A percentile compares a stretch with the other conserved stretches of the same genome.
Evolutionary conservation across 345 rosid species (phyloP).

Genomic region (Erucastrum elatum): DNA sequence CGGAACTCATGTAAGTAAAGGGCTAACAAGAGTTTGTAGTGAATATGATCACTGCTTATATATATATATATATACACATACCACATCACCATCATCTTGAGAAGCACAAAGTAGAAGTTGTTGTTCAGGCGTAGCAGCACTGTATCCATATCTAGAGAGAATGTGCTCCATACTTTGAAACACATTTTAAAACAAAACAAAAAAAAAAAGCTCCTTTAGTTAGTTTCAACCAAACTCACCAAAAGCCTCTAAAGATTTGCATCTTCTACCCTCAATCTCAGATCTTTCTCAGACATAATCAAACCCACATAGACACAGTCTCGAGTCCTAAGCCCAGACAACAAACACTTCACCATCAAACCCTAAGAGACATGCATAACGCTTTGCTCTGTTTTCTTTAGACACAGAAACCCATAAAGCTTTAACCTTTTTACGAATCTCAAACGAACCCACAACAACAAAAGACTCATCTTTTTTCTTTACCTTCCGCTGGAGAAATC

Average conservation of each 20-base stretch:
- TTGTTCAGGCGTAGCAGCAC: background rate
- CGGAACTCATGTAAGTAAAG: background rate
- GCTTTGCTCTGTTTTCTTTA: slow-evolving; percentile 26
- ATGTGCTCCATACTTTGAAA: slow-evolving; percentile 36
- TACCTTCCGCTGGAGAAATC: slow-evolving; percentile 83
- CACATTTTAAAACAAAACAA: background rate
- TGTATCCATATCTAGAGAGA: slow-evolving; percentile 33
- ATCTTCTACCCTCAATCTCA: background rate
- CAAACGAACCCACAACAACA: background rate
- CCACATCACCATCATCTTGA: slow-evolving; percentile 22
- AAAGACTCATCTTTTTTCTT: background rate
- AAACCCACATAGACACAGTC: background rate
- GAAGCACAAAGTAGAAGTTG: slow-evolving; percentile 26
- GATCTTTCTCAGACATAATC: background rate
- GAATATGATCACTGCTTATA: background rate
- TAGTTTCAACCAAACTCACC: background rate
- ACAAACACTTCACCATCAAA: background rate
- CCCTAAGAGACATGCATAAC: background rate
- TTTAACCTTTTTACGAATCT: background rate
- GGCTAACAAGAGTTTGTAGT: background rate
- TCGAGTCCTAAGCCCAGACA: background rate
- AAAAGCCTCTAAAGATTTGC: background rate
- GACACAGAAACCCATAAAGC: background rate
- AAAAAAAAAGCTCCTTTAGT: background rate
- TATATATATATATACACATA: background rate